These are phyloP conservation scores for Mycosphaerelloides madeirae DNA, from an alignment of 2,329 filamentous ascomycete species.

Conservation along the genomic window DNA sequence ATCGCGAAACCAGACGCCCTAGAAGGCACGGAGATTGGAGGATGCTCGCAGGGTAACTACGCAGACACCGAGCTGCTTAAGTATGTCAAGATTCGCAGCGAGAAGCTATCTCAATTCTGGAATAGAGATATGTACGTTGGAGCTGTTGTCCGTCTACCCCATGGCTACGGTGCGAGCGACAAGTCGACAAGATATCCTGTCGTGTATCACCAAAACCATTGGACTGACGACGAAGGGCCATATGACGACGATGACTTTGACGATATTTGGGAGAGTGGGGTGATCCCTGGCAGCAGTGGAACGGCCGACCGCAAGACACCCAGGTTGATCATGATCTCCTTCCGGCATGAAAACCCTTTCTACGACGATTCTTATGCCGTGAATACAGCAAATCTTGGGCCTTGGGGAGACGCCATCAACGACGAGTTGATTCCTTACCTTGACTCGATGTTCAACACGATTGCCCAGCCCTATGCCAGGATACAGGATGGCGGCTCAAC, in stretches of 20 bases:
- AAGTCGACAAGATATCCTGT: conserved; percentile 33
- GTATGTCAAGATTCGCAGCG: conserved; percentile 36
- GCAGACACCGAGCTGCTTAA: conserved; percentile 32
- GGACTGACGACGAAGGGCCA: conserved; percentile 20
- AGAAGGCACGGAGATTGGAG: conserved; percentile 34
- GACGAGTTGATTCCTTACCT: conserved; percentile 37
- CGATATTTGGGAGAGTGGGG: conserved; percentile 31
- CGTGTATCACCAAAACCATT: conserved; percentile 35
- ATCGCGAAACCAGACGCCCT: conserved; percentile 24
- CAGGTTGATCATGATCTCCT: conserved; percentile 35
- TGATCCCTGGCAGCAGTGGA: conserved; percentile 27
- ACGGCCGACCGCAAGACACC: conserved; percentile 27
- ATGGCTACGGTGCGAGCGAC: conserved; percentile 32
- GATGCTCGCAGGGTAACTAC: conserved; percentile 38
- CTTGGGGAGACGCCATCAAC: conserved; percentile 38
- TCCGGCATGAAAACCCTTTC: conserved; percentile 37
- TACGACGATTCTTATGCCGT: conserved; percentile 40
- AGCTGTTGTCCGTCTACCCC: conserved; percentile 34
- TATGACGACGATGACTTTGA: conserved; percentile 17
- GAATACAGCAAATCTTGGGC: conserved; percentile 38
- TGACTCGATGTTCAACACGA: conserved; percentile 34
- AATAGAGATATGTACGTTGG: conserved; percentile 35
- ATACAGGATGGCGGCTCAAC: conserved; percentile 37
- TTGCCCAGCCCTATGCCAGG: conserved; percentile 34
- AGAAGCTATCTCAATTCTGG: conserved; percentile 35